Evolutionary conservation across 2,329 filamentous ascomycete genomes (phyloP).

Genomic region (Parafenestella ontariensis): DNA sequence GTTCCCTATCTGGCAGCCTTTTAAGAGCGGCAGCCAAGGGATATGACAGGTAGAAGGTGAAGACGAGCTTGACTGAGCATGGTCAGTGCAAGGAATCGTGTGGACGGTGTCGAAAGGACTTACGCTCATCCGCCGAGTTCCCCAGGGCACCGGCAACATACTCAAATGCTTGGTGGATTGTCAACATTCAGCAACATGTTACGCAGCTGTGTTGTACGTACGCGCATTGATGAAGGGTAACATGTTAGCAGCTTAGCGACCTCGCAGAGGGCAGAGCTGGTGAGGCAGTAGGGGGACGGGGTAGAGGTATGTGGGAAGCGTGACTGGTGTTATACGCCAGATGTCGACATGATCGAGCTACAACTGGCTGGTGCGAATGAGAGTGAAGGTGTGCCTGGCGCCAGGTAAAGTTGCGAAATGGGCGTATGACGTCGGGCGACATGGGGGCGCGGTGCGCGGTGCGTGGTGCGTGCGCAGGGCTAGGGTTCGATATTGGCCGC

Average conservation of each 20-base stretch:
- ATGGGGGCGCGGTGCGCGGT: no score
- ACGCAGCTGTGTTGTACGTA: conserved; percentile 48
- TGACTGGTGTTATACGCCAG: conserved; percentile 16
- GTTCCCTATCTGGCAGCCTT: conserved; percentile 83
- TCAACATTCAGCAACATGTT: background rate
- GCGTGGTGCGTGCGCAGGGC: conserved; percentile 14
- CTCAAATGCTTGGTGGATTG: conserved; percentile 62
- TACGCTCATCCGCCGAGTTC: conserved; percentile 70
- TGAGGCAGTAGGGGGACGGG: no score
- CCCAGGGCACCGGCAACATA: conserved; percentile 65
- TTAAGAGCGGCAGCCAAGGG: conserved; percentile 89
- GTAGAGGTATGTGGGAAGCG: background rate
- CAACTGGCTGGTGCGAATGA: conserved; percentile 7
- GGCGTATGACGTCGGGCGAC: conserved; percentile 15
- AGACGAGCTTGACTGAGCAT: conserved; percentile 85
- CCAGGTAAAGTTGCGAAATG: background rate
- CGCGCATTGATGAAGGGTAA: conserved; percentile 69
- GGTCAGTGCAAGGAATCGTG: conserved; percentile 12
- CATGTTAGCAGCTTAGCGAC: no score
- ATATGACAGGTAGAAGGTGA: conserved; percentile 89
- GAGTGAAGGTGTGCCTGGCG: conserved; percentile 7
- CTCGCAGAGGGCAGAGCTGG: no score
- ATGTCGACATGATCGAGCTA: conserved; percentile 19
- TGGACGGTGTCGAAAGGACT: conserved; percentile 23
- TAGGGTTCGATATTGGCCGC: conserved; percentile 8